phyloP scores from a whole-genome alignment of 257 asterid species.

The Solanum virginianum region DNA sequence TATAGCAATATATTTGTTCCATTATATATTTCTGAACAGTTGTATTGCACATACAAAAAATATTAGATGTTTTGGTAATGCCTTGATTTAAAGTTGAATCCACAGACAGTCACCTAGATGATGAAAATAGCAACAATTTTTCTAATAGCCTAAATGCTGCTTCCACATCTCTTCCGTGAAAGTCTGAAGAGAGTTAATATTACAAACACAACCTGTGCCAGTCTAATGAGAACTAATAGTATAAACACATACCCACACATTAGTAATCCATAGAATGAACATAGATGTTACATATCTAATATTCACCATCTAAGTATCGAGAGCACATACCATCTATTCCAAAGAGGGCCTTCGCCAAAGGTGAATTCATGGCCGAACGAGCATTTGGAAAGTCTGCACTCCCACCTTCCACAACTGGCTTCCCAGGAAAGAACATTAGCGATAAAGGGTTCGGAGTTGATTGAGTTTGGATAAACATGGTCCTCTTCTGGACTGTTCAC shows the following conservation, averaged over 20 bases:
- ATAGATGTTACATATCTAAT: not conserved
- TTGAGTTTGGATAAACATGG: slow-evolving; percentile 91
- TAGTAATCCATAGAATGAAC: not conserved
- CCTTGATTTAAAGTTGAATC: not conserved
- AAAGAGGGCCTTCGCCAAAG: slow-evolving; percentile 74
- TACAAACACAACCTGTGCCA: not conserved
- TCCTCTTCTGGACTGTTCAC: slow-evolving; percentile 82
- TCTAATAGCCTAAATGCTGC: not conserved
- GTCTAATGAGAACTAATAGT: not conserved
- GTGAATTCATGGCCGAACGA: slow-evolving; percentile 84
- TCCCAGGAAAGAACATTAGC: slow-evolving; percentile 95
- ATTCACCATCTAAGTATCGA: not conserved
- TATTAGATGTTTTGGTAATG: not conserved
- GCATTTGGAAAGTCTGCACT: slow-evolving; percentile 91
- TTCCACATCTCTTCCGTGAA: not conserved
- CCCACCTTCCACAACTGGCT: slow-evolving; percentile 78
- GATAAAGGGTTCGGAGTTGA: slow-evolving; percentile 92
- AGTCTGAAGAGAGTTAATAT: not conserved
- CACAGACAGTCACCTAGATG: not conserved
- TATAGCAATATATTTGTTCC: not conserved
- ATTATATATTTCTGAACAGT: not conserved
- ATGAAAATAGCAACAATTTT: not conserved
- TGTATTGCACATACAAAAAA: not conserved
- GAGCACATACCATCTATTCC: slow-evolving; percentile 58
- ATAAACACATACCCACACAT: not conserved